Evolutionary conservation across 495 filamentous ascomycete genomes (phyloP).

Genomic region (Penicillium antarcticum): DNA sequence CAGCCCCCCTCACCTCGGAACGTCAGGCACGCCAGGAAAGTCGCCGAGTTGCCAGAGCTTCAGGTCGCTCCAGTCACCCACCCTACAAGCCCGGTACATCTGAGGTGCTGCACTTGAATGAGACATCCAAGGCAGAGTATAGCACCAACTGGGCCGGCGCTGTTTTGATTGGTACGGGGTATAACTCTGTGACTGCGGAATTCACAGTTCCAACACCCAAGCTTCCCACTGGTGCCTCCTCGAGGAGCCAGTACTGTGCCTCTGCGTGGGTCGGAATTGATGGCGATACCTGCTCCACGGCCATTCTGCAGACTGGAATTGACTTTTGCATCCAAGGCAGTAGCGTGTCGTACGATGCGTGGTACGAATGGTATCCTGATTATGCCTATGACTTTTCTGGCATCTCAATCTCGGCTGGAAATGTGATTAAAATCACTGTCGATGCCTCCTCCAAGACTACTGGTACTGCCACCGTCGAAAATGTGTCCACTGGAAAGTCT

Average conservation of each 20-base stretch:
- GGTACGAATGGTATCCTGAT: conserved; percentile 62
- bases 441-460: conserved; percentile 38
- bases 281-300: conserved; percentile 48
- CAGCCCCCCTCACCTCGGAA: conserved; percentile 21
- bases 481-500: conserved; percentile 45
- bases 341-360: conserved; percentile 43
- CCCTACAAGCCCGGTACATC: conserved; percentile 21
- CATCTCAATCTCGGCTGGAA: conserved; percentile 48
- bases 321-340: conserved; percentile 44
- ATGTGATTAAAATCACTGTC: conserved; percentile 51
- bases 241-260: conserved; percentile 43
- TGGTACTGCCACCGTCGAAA: conserved; percentile 50
- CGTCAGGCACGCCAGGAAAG: conserved; percentile 9
- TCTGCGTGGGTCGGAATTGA: conserved; percentile 60
- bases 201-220: conserved; percentile 50
- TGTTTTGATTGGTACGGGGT: conserved; percentile 44
- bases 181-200: conserved; percentile 44
- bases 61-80: background rate
- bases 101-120: conserved; percentile 18
- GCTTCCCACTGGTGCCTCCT: conserved; percentile 35
- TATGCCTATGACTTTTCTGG: conserved; percentile 49
- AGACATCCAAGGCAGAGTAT: conserved; percentile 37
- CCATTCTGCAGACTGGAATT: conserved; percentile 56
- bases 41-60: conserved; percentile 8
- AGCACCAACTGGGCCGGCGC: conserved; percentile 55